These are phyloP conservation scores for Phytophthora citricola DNA, from an alignment of 352 stramenopile genomes.

Conservation along the genomic window DNA sequence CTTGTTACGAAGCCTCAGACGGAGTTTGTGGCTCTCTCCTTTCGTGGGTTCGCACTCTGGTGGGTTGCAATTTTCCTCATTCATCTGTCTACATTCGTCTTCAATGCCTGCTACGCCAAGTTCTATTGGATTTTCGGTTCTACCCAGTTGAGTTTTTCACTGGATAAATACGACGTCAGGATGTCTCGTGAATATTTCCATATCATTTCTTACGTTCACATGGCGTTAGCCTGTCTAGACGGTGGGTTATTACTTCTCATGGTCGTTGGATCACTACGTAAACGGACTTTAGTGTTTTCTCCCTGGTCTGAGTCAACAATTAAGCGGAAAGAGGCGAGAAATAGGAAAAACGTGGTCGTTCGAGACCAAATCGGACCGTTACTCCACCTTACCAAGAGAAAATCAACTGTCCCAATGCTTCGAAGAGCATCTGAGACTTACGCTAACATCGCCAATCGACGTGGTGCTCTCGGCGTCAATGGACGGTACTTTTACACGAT, in stretches of 20 bases:
- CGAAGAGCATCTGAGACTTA: too few relatives aligned
- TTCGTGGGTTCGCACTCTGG: conserved; percentile 21
- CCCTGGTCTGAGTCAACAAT: not conserved
- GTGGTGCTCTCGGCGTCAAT: conserved; percentile 7
- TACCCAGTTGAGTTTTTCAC: conserved; percentile 12
- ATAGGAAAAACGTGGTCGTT: not conserved
- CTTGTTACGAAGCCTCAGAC: not conserved
- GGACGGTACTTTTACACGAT: conserved; percentile 25
- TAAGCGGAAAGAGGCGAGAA: not conserved
- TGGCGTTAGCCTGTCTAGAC: conserved; percentile 25
- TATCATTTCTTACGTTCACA: conserved; percentile 24
- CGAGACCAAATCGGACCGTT: not conserved
- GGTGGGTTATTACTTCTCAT: conserved; percentile 17
- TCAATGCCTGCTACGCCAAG: conserved; percentile 14
- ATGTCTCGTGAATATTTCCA: conserved; percentile 17
- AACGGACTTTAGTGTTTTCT: conserved; percentile 14
- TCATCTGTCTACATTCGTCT: conserved; percentile 6
- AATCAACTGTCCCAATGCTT: too few relatives aligned
- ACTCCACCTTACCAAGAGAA: too few relatives aligned
- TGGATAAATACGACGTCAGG: conserved; percentile 22
- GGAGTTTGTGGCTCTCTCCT: conserved; percentile 5
- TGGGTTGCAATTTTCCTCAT: conserved; percentile 19
- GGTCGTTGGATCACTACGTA: conserved; percentile 6
- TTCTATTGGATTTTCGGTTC: conserved; percentile 27
- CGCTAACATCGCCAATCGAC: not conserved